A percentile compares a stretch with the other conserved stretches of the same genome.
phyloP scores from a whole-genome alignment of 1,139 yeast genomes.

The Geotrichum histeridarum region DNA sequence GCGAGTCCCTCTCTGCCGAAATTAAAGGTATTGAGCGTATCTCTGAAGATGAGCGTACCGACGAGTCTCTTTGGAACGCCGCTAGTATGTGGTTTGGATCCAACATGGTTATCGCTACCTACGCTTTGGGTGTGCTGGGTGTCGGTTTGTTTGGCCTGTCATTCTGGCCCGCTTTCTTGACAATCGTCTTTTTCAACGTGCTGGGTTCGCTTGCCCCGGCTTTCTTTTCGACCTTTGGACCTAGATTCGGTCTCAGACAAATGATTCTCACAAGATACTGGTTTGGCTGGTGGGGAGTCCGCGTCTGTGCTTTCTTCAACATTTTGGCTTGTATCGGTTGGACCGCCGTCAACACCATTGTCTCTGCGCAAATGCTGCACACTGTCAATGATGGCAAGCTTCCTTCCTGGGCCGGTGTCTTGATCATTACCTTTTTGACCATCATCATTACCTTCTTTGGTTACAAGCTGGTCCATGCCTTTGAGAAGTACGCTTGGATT shows the following conservation, averaged over 20 bases:
- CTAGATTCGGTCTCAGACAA: slow-evolving; percentile 81
- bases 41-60: slow-evolving; percentile 63
- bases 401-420: slow-evolving; percentile 90
- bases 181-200: slow-evolving; percentile 64
- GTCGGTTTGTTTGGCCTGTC: slow-evolving; percentile 46
- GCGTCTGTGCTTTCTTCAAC: slow-evolving; percentile 73
- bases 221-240: slow-evolving; percentile 76
- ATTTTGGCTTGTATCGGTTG: slow-evolving; percentile 88
- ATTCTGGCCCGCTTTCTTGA: slow-evolving; percentile 61
- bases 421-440: slow-evolving; percentile 65
- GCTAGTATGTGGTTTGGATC: slow-evolving; percentile 94
- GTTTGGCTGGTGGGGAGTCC: slow-evolving; percentile 68
- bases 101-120: slow-evolving; percentile 81
- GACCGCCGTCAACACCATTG: slow-evolving; percentile 91
- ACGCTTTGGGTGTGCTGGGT: slow-evolving; percentile 77
- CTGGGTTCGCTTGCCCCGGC: slow-evolving; percentile 79
- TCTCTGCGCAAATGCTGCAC: slow-evolving; percentile 78
- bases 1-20: slow-evolving; percentile 39
- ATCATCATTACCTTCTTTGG: slow-evolving; percentile 80
- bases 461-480: slow-evolving; percentile 71
- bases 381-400: slow-evolving; percentile 61
- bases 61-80: slow-evolving; percentile 58
- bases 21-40: slow-evolving; percentile 65
- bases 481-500: slow-evolving; percentile 85
- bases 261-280: slow-evolving; percentile 76